Conservation (phyloP, 2,329 filamentous ascomycete genomes). For the Botrytis byssoidea region DNA sequence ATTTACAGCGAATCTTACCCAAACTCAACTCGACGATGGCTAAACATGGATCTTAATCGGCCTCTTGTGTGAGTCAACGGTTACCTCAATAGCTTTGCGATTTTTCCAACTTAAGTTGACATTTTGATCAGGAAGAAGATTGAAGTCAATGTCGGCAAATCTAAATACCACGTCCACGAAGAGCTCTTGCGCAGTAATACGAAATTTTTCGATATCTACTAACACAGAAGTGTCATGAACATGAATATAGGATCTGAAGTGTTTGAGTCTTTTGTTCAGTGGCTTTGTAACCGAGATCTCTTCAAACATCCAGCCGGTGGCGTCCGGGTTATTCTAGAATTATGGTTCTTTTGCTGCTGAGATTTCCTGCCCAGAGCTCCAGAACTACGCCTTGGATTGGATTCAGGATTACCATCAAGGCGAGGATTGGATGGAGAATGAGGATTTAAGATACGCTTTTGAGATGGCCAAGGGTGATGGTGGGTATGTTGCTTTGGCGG, state of each 20-base stretch:
- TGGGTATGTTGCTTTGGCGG: not conserved
- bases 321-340: not conserved
- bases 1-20: not conserved
- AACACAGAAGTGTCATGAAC: accelerated
- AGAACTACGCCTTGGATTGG: not conserved
- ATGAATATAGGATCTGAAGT: not conserved
- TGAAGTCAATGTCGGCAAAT: not conserved
- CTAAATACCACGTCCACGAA: not conserved
- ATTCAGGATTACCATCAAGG: not conserved
- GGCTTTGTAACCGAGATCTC: not conserved
- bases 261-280: not conserved
- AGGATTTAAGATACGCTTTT: not conserved
- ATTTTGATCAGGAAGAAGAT: not conserved
- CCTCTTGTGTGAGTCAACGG: not conserved
- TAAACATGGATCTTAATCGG: not conserved
- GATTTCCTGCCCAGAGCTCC: not conserved
- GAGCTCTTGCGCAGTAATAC: not conserved
- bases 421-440: not conserved
- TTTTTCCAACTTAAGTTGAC: not conserved
- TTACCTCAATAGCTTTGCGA: not conserved
- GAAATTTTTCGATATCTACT: not conserved
- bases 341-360: not conserved
- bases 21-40: not conserved
- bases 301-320: not conserved
- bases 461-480: not conserved